These are phyloP conservation scores for Lactifluus pinguis DNA, from an alignment of 768 basidiomycete species.

Conservation along the genomic window DNA sequence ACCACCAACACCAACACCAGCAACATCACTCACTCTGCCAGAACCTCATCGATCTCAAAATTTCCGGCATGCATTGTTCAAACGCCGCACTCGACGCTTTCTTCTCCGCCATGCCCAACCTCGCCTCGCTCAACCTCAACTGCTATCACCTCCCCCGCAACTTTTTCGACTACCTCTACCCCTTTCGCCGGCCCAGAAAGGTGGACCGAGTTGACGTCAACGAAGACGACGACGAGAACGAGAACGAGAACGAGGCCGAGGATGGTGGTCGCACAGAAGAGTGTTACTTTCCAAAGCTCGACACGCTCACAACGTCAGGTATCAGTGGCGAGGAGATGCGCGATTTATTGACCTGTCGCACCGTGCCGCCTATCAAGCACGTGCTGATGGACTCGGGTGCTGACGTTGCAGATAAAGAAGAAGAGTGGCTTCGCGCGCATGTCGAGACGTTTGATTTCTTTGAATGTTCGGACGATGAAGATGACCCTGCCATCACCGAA, in stretches of 20 bases:
- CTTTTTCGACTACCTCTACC: slow-evolving; percentile 24
- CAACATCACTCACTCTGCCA: slow-evolving; percentile 34
- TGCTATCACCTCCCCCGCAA: slow-evolving; percentile 24
- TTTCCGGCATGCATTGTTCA: slow-evolving; percentile 42
- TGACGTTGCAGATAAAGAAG: slow-evolving; percentile 33
- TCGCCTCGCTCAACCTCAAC: slow-evolving; percentile 37
- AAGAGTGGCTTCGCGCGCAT: slow-evolving; percentile 43
- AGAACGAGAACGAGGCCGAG: not conserved
- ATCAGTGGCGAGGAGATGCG: slow-evolving; percentile 35
- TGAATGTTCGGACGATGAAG: slow-evolving; percentile 42
- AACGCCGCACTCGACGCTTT: slow-evolving; percentile 28
- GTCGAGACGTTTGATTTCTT: slow-evolving; percentile 47
- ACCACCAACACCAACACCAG: not conserved
- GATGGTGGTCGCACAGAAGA: not conserved
- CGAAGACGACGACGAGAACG: not conserved
- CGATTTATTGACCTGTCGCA: slow-evolving; percentile 36
- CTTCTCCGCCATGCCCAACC: slow-evolving; percentile 38
- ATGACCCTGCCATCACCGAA: slow-evolving; percentile 22
- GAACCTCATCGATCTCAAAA: slow-evolving; percentile 42
- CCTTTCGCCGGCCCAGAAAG: slow-evolving; percentile 1
- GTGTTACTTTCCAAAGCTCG: slow-evolving; percentile 43
- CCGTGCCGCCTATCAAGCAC: slow-evolving; percentile 39
- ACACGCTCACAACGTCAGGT: slow-evolving; percentile 38
- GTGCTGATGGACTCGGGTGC: slow-evolving; percentile 39
- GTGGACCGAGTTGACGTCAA: not conserved